Conservation (phyloP, 1,139 yeast genomes). For the Kazachstania sp. region DNA sequence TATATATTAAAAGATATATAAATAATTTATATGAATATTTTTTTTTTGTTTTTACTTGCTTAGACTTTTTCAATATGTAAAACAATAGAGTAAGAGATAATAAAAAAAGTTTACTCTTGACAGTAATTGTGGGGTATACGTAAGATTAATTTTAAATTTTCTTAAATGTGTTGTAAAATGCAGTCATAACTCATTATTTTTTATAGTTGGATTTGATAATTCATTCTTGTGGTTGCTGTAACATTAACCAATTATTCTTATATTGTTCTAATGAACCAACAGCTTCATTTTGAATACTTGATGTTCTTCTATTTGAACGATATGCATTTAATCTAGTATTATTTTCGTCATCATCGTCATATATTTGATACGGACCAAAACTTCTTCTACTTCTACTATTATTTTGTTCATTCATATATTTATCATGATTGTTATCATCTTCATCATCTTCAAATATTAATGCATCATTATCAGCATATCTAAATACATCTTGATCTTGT, state of each 20-base stretch:
- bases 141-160: no score
- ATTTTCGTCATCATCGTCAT: constrained; percentile 9
- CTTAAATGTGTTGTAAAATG: not conserved
- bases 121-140: no score
- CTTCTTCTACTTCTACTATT: constrained; percentile 12
- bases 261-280: constrained; percentile 32
- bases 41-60: no score
- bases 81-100: no score
- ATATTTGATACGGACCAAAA: constrained; percentile 28
- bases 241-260: constrained; percentile 30
- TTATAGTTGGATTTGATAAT: not conserved
- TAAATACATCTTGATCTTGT: constrained; percentile 25
- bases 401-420: constrained; percentile 7
- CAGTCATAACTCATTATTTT: not conserved
- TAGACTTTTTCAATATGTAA: no score
- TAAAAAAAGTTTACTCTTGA: no score
- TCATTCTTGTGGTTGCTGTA: constrained; percentile 27
- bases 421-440: constrained; percentile 10
- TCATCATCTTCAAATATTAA: constrained; percentile 31
- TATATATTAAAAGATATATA: no score
- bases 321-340: constrained; percentile 6
- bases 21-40: no score
- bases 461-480: constrained; percentile 25
- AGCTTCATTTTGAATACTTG: constrained; percentile 28
- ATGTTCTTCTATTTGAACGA: constrained; percentile 17